Evolutionary conservation across 2,329 filamentous ascomycete genomes (phyloP), one percentile per base, ranked within the genome.

Genomic region (Penicillium sp.): DNA sequence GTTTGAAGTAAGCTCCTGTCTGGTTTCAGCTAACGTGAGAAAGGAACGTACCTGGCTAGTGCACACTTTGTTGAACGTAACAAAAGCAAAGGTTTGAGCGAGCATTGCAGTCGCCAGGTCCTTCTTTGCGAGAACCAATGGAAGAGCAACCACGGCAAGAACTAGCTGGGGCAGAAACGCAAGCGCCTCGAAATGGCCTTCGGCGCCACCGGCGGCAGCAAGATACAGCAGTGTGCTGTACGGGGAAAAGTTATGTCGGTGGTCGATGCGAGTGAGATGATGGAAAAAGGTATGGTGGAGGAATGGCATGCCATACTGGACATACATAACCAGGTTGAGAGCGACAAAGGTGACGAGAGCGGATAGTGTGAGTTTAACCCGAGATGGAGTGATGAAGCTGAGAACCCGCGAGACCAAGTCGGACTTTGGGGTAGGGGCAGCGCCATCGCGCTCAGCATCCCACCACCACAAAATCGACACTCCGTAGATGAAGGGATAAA

Each of bases 51-150:
- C 88, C 78, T 97, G 91, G 59, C 89, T 95, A 3, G 93, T 98
- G 76, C 91, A 97, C 47, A 98, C 93, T 72, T 98, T 98, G 71
- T 98, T 98, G 56, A 97, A 97, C 0, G 89, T 84, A 3, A 97
- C 93, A 66, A 98, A 98, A 0, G 91, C 87, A 68, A 96, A 95
- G 0, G 93, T 97, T 68, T 98, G 93, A 3, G 87, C 88, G 47
- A 97, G 78, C 86, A 97, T 90, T 4, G 87, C 84, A 0, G 82
- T 79, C 1, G 90, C 77, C 0, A 98, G 76, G 56, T 93, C 83
- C 54, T 81, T 85, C 63, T 91, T 94, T 11, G 87, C 87, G 14
- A 95, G 70, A 1, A 77, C 74, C 2, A 95, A 60, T 1, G 87
- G 85, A 29, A 97, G 83, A 4, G 87, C 72, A 8, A 94, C 54